Percentiles rank a stretch among this genome's conserved stretches.
Conservation (phyloP, 345 rosid genomes). For the Arabidopsis thaliana region TAIR10.1 NC_003070.9:20372001-20372500, state of each 20-base stretch:
- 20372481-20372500: constrained; percentile 79
- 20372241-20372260: constrained; percentile 74
- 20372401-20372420: constrained; percentile 88
- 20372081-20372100: constrained; percentile 54
- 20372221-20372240: constrained; percentile 80
- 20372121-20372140: not conserved
- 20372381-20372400: constrained; percentile 81
- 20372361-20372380: constrained; percentile 39
- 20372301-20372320: not conserved
- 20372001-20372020: not conserved
- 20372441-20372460: constrained; percentile 85
- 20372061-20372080: constrained; percentile 96
- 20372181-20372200: constrained; percentile 69
- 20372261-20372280: not conserved
- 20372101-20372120: constrained; percentile 38
- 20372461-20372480: constrained; percentile 95
- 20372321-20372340: not conserved
- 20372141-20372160: not conserved
- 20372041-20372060: constrained; percentile 86
- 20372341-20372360: constrained; percentile 38
- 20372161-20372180: not conserved
- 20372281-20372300: not conserved
- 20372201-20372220: constrained; percentile 88
- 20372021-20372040: constrained; percentile 66
- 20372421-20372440: constrained; percentile 89